Evolutionary conservation across 176 grass and related monocot genomes (phyloP), one percentile per base, ranked within the genome.

Genomic region (Oryza rufipogon): DNA sequence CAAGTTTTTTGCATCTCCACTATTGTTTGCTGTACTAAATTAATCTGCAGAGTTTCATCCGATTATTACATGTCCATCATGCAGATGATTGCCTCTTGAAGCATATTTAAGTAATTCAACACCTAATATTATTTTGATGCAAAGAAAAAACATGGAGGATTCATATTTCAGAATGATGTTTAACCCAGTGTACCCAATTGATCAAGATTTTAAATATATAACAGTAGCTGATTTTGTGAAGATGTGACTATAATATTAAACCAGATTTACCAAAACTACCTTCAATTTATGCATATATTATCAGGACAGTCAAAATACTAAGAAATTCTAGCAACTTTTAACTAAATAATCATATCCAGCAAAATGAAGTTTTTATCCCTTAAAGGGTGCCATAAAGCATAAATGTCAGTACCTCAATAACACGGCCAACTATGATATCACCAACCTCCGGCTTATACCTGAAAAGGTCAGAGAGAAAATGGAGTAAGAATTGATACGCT

Each of bases 401-500:
- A 33, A 80, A 32, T 66, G 41, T 13, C 47, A 73, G 83, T 26
- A 99, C 96, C 89, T 99, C 93, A 74, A 96, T 94, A 41, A 99
- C 96, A 66, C 93, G 93, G 42, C 96, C 96, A 75, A 99, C 93
- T 87, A 99, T 96, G 66, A 99, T 99, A 89, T 99, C 93, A n/a
- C 97, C 97, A 80, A 96, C 90, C 80, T 99, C 97, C 0, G 93
- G 97, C 75, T 99, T 99, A 81, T 99, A 99, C 84, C 91, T 99
- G 56, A 70, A 84, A 67, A 70, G 16, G 30, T 64, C 11, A 39
- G 66, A 68, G 56, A 68, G 7, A 75, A 80, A 91, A 26, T 71
- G 52, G 14, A n/a, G 8, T 68, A 69, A 82, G 10, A 15, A 2
- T 82, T 67, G 42, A 20, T 7, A 66, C 36, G 60, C 38, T n/a